Percentiles rank a stretch among this genome's conserved stretches.
These are phyloP conservation scores for Rhodotorula mucilaginosa DNA, from an alignment of 1,284 basidiomycete genomes.

Conservation along the genomic window DNA sequence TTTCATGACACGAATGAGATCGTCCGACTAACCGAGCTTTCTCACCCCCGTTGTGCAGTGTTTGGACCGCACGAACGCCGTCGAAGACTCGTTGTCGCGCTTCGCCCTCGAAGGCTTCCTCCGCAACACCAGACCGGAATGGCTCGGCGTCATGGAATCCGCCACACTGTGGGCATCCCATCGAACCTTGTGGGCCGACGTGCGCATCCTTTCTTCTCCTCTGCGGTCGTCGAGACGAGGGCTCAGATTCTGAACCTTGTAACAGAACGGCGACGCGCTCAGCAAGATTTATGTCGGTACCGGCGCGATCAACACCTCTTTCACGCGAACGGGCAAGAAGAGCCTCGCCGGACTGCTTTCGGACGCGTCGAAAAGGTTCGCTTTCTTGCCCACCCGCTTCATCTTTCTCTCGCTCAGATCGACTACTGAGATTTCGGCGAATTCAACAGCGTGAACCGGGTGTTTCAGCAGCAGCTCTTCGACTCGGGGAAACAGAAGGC, in stretches of 20 bases:
- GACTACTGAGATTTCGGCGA: not conserved
- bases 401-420: not conserved
- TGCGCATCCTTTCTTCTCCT: constrained; percentile 19
- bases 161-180: constrained; percentile 74
- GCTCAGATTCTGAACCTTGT: constrained; percentile 57
- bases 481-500: constrained; percentile 91
- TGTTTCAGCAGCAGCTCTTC: constrained; percentile 98
- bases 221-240: not conserved
- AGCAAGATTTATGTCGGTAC: constrained; percentile 90
- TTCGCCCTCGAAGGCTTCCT: constrained; percentile 62
- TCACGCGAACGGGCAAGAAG: constrained; percentile 88
- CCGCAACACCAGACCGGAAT: constrained; percentile 27
- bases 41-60: constrained; percentile 51
- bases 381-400: no score
- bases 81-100: constrained; percentile 82
- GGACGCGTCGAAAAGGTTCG: constrained; percentile 81
- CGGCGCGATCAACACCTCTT: constrained; percentile 91
- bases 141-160: constrained; percentile 50
- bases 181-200: constrained; percentile 90
- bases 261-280: constrained; percentile 43
- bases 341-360: constrained; percentile 76
- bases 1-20: not conserved
- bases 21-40: not conserved
- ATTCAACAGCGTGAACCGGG: constrained; percentile 64
- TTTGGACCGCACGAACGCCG: constrained; percentile 95